Conservation (phyloP, 768 basidiomycete species). For the Leccinellum luteum region DNA sequence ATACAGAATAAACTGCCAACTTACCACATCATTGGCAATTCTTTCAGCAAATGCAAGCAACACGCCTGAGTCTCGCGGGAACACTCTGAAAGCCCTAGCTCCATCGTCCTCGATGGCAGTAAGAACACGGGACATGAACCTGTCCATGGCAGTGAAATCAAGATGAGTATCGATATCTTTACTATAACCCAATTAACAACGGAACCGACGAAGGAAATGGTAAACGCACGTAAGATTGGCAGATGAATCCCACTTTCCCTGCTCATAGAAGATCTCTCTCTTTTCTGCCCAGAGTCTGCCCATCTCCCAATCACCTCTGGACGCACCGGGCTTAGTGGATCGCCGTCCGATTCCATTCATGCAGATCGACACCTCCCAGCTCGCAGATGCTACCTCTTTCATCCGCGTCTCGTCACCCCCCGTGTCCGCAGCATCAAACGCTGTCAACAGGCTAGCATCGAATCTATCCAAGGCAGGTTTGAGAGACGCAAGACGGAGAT, state of each 20-base stretch:
- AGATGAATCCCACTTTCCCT: constrained; percentile 72
- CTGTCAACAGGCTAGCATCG: constrained; percentile 79
- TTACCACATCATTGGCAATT: constrained; percentile 79
- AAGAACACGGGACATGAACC: constrained; percentile 73
- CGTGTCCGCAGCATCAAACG: constrained; percentile 86
- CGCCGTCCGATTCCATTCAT: constrained; percentile 33
- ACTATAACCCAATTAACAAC: constrained; percentile 29
- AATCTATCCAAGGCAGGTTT: constrained; percentile 84
- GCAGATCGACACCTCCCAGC: constrained; percentile 77
- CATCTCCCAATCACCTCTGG: constrained; percentile 74
- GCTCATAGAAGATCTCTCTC: constrained; percentile 89
- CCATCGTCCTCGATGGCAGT: constrained; percentile 71
- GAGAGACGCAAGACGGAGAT: constrained; percentile 58
- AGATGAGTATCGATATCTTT: constrained; percentile 47
- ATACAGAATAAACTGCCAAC: constrained; percentile 23
- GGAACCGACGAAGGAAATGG: neutral
- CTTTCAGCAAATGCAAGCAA: constrained; percentile 81
- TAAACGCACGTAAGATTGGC: constrained; percentile 74
- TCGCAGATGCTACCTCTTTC: constrained; percentile 76
- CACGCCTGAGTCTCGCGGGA: constrained; percentile 77
- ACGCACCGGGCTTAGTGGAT: neutral
- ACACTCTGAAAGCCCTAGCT: constrained; percentile 76
- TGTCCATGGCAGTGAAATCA: constrained; percentile 92
- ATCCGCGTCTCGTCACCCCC: constrained; percentile 70
- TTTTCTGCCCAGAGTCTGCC: constrained; percentile 96